Evolutionary conservation across 306 rosid genomes (phyloP), one percentile per base, ranked within the genome.

Genomic region (Lithocarpus polystachyus): DNA sequence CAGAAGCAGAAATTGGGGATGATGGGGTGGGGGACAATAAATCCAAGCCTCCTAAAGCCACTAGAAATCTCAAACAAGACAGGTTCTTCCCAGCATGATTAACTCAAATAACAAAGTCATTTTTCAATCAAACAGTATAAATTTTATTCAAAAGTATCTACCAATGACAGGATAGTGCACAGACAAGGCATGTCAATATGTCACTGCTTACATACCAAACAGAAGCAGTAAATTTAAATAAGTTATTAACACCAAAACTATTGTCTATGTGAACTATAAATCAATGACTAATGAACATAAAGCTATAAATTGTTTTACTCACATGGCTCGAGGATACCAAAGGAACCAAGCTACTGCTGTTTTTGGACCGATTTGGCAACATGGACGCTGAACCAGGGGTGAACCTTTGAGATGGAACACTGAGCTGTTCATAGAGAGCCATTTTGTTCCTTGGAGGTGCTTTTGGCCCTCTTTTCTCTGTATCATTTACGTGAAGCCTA

Each of bases 381-480:
- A 75, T 81, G 19, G 97, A 82, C 72, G 89, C 68, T 80, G 89
- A 84, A 10, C 83, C 87, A 0, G 83, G 80, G 67, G 75, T 88
- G 83, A 86, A 88, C 82, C 91, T 84, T 81, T 89, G 98, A 83
- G 96, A 91, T 2, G 99, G 97, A 74, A 96, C 81, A 84, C 96
- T 93, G 29, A 96, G 90, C 79, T 88, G 98, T 70, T 96, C 99
- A 79, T 96, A 96, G 10, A 96, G 91, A 17, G 99, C 99, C 99
- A 96, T 96, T 93, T 96, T 96, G 80, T 96, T 96, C 94, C 99
- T 90, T 22, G 99, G 99, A 35, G 99, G 99, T 26, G 99, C 97
- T 86, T 96, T 91, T 33, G 98, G 99, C 74, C 99, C 97, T 87
- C 98, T 98, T 85, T 89, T 93, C 73, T 91, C 99, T 6, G 88